Evolutionary conservation across 1,284 basidiomycete species (phyloP), one percentile per base, ranked within the genome.

Genomic region (Phaffia rhodozyma): DNA sequence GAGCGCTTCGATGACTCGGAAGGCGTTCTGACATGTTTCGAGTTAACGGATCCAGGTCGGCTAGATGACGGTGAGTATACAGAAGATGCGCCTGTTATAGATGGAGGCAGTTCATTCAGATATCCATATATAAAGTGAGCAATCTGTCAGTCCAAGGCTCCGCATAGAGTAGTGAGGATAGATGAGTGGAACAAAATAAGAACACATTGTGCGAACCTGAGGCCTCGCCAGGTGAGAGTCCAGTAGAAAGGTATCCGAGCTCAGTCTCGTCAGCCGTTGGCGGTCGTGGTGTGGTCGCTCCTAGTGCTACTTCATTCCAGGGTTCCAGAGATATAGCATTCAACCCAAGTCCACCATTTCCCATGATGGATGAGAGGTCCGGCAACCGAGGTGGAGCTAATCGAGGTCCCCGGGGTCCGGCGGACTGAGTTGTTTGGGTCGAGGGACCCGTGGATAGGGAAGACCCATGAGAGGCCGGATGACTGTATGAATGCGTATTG

Each of bases 1-100:
- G 60, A 61, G 23, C 61, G 48, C 29, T 48, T 50, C 7, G 61
- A 62, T 25, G 61, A 62, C 43, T 57, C 61, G n/a, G 61, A 62
- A 21, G 61, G 61, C 29, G 52, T 62, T 47, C 61, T 43, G 13
- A 55, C 43, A 27, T 62, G 61, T 21, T 54, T 47, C 1, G 60
- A 61, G 20, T 61, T 48, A 52, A 61, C 20, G 34, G 60, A 48
- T 55, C 60, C 18, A 52, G 54, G 13, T 27, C 38, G 23, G 27
- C 38, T 43, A 43, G 38, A 43, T 16, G 38, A 43, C 38, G 5
- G 38, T 16, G 38, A 43, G 38, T 43, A 43, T 11, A 43, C 29
- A 27, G 21, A 55, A 25, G 54, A 29, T 38, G 34, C 56, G 55
- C 32, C 43, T 51, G 16, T 47, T 53, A 32, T 60, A 65, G 18